These are phyloP conservation scores for Ampelocalamus luodianensis DNA, from an alignment of 176 grass and related monocot genomes.

Conservation along the genomic window DNA sequence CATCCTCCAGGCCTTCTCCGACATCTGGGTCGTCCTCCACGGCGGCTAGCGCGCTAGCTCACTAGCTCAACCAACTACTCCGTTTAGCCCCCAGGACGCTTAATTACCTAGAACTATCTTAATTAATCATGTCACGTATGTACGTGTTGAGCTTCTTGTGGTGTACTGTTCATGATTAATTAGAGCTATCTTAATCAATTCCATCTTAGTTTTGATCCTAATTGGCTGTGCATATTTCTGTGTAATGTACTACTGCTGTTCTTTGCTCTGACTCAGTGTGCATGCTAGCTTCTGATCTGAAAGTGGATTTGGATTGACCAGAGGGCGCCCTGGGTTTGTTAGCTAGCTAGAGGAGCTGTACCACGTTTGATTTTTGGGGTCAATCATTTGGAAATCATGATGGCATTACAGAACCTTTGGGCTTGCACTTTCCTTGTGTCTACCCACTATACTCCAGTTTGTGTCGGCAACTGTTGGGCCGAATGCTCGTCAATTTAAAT, in stretches of 20 bases:
- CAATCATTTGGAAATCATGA: conserved; percentile 51
- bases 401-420: background rate
- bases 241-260: background rate
- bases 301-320: conserved; percentile 40
- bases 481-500: background rate
- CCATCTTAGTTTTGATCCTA: background rate
- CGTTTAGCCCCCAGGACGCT: background rate
- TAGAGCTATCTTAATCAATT: conserved; percentile 8
- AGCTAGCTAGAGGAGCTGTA: conserved; percentile 20
- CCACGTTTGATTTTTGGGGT: conserved; percentile 36
- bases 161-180: background rate
- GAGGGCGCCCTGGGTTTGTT: conserved; percentile 33
- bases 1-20: conserved; percentile 97
- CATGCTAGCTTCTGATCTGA: conserved; percentile 38
- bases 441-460: background rate
- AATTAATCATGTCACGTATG: background rate
- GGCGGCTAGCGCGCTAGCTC: conserved; percentile 43
- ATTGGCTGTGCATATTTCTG: background rate
- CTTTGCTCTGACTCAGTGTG: conserved; percentile 8
- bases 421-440: background rate
- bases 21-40: conserved; percentile 85
- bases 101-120: background rate
- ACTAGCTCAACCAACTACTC: background rate
- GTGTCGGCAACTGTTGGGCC: conserved; percentile 25
- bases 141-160: background rate